Base-by-base conservation (phyloP, 148 eudicot genomes). In the Vaccinium vitisidaea region DNA sequence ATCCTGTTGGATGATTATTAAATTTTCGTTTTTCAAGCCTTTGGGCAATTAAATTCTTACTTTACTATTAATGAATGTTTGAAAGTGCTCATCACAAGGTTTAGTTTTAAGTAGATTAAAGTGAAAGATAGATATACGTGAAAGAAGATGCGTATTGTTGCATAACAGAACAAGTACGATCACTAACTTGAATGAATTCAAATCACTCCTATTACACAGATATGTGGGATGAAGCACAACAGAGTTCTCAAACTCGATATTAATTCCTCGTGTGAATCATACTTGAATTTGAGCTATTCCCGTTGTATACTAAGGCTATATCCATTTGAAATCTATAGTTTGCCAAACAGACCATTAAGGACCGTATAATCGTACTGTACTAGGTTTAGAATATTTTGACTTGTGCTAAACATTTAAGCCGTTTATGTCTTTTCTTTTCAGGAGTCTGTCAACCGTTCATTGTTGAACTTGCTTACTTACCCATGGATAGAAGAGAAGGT, bases 401-500 rank as follows among this genome's bases (percentile, higher is more conserved):
- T 54, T 13, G 15, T 36, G 75, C 53, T 46, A 13, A 9, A 23
- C 76, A n/a, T 23, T 58, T 59, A 58, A 69, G 78, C 83, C 32
- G 3, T 69, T 69, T 30, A 2, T 16, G 2, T 50, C 46, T 36
- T 55, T 75, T 48, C 14, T 21, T 80, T 71, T 73, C 93, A 97
- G 99, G 99, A 93, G 83, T 97, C 99, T 19, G 63, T 95, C 86
- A 97, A 95, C 88, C 86, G 84, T 77, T 97, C 99, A 19, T 88
- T 97, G 74, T 5, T 84, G 88, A 94, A 90, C 90, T 88, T 97
- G 91, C 97, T 95, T 6, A 91, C 94, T 54, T 97, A 97, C 88
- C 99, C 99, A 53, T 97, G 99, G 99, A 93, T 97, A 52, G 87
- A 95, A 87, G 99, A 97, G 82, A 89, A 91, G 87, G 98, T 94